Evolutionary conservation across 768 basidiomycete genomes (phyloP), one percentile per base, ranked within the genome.

Genomic region (Butyriboletus loyo): DNA sequence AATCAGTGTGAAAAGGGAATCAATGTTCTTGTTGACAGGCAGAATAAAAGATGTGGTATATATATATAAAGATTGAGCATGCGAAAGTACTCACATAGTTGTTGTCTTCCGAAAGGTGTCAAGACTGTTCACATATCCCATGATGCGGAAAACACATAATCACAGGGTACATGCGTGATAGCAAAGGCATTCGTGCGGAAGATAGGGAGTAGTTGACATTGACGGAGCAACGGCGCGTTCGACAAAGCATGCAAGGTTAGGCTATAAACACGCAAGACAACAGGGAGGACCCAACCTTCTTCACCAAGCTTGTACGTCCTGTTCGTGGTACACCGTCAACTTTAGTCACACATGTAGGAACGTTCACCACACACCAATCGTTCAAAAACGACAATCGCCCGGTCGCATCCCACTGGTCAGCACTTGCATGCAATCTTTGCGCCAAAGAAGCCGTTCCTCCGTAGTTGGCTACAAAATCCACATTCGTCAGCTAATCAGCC

Each of bases 291-390:
- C 68, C 15, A 58, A 89, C 87, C 74, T 74, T 97, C 94, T 73
- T 86, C 85, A 14, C 94, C 95, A 3, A 98, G 81, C 60, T 89
- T 89, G 70, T 92, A 95, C 6, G 87, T 85, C 94, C 90, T 91
- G 56, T 56, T 40, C 13, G 27, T 34, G 14, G 9, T 15, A 14
- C 6, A 7, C 17, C 10, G 14, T 58, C 31, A 57, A 22, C 19
- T 4, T 17, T 0, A 14, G 22, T 54, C 7, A 62, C 41, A 5
- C 10, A 7, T 7, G 39, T 30, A 61, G 57, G 65, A 22, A 28
- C 14, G 1, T 3, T 25, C 9, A 25, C 25, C 21, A 49, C 80
- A 32, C 42, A 89, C 92, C 93, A 97, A 27, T 79, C 77, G 63
- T 93, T 92, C 73, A 97, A 71, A 65, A 96, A 97, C 0, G 74